phyloP scores from a whole-genome alignment of 2,329 filamentous ascomycete genomes.

The Ophiognomonia clavigignenti-juglandacearum region DNA sequence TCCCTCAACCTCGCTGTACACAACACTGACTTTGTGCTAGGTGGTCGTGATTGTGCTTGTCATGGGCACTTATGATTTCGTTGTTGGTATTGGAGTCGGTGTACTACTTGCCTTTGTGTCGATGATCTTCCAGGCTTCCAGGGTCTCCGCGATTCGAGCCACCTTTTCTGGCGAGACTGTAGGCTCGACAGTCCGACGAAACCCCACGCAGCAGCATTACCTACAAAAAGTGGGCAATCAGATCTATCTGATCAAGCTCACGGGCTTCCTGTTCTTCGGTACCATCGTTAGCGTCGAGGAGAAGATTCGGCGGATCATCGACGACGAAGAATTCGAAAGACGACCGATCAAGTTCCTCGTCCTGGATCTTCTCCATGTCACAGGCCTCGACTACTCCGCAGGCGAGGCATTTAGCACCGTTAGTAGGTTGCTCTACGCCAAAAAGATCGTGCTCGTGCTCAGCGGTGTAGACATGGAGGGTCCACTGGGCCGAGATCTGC shows the following conservation, averaged over 20 bases:
- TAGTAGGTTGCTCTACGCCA: slow-evolving; percentile 73
- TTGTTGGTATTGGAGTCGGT: slow-evolving; percentile 86
- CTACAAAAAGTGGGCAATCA: slow-evolving; percentile 81
- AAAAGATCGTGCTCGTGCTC: slow-evolving; percentile 74
- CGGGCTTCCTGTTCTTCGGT: slow-evolving; percentile 96
- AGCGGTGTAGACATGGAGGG: slow-evolving; percentile 75
- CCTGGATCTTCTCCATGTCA: slow-evolving; percentile 83
- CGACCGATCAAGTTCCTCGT: slow-evolving; percentile 86
- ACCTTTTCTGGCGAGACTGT: slow-evolving; percentile 88
- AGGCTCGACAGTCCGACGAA: slow-evolving; percentile 86
- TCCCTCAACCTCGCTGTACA: no score
- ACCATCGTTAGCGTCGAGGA: slow-evolving; percentile 95
- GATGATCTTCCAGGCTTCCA: slow-evolving; percentile 85
- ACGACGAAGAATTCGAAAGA: slow-evolving; percentile 72
- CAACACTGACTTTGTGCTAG: no score
- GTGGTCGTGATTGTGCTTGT: slow-evolving; percentile 85
- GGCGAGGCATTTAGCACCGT: slow-evolving; percentile 93
- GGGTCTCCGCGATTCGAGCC: slow-evolving; percentile 81
- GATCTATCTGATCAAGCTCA: slow-evolving; percentile 85
- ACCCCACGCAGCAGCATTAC: slow-evolving; percentile 83
- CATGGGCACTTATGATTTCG: slow-evolving; percentile 97
- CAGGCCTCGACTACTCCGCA: slow-evolving; percentile 91
- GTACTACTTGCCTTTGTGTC: slow-evolving; percentile 89
- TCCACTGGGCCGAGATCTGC: slow-evolving; percentile 70
- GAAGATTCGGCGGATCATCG: slow-evolving; percentile 74